Base-by-base conservation (phyloP, 2,329 filamentous ascomycete species). In the Botrytis medusae region DNA sequence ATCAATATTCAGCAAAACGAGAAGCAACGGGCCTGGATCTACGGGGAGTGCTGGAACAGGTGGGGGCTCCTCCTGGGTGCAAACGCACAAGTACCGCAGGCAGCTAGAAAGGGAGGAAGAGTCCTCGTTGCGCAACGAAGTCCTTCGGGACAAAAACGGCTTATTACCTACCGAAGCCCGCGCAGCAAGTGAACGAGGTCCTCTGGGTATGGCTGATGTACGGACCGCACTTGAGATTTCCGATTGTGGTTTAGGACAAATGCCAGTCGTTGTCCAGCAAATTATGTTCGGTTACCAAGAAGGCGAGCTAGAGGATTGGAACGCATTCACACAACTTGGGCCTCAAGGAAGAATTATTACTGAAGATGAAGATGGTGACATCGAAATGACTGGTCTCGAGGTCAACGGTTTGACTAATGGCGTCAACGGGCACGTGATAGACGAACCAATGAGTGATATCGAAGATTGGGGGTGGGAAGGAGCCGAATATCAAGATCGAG, bases 81-180 rank as follows among this genome's bases (percentile, higher is more conserved):
- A 94, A 81, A 97, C 94, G 3, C 88, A 91, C 77, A 91, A 89
- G 74, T 98, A 95, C 82, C 90, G 89, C 76, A 87, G 88, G 74
- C 92, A 93, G 80, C 86, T 97, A 18, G 89, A 90, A 72, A 85
- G 86, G 64, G 95, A 98, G 81, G 94, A 97, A 80, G 87, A 91
- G 61, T 88, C 89, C 0, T 90, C 89, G 40, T 87, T 90, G 59
- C 86, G 89, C n/a, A 94, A 94, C 7, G 92, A 95, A 77, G 81
- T 97, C 1, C 85, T 88, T 29, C 87, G 93, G 77, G 93, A 94
- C 74, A 91, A 92, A 74, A 91, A 88, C 65, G 94, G 94, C 1
- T 83, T 97, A 42, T 83, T 98, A 9, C 95, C 95, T 0, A 84
- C 94, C 51, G 94, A 98, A 82, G 89, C 92, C 4, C 94, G 92